Percentiles rank a stretch among this genome's conserved stretches.
Conservation (phyloP, 768 basidiomycete genomes). For the Boletales sp. region DNA sequence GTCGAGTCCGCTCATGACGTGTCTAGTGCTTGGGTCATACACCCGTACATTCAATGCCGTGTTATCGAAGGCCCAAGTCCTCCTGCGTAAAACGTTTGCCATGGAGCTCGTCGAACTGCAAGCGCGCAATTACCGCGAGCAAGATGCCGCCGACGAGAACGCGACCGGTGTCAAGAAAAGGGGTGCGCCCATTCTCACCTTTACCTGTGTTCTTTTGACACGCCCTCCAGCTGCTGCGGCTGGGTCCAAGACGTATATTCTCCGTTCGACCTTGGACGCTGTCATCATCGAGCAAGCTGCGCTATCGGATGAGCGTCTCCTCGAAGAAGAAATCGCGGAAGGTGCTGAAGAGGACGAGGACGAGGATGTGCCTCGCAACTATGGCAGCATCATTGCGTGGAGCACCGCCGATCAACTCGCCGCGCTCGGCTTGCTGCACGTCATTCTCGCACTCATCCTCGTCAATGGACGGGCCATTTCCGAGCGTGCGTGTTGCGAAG, state of each 20-base stretch:
- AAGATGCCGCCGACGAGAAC: conserved; percentile 40
- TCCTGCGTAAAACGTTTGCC: conserved; percentile 64
- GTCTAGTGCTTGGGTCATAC: conserved; percentile 43
- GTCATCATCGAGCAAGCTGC: conserved; percentile 60
- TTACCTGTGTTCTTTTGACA: not conserved
- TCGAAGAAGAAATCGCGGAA: conserved; percentile 49
- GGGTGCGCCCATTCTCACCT: conserved; percentile 35
- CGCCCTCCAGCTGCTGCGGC: conserved; percentile 38
- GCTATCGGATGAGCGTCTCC: conserved; percentile 40
- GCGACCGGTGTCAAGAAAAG: conserved; percentile 65
- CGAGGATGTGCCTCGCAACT: conserved; percentile 46
- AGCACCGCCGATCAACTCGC: conserved; percentile 64
- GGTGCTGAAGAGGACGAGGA: conserved; percentile 45
- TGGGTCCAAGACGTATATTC: conserved; percentile 77
- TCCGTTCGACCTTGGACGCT: conserved; percentile 70
- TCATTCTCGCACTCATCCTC: conserved; percentile 81
- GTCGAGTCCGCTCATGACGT: not conserved
- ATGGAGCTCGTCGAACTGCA: conserved; percentile 84
- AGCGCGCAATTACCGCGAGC: conserved; percentile 45
- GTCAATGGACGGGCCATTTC: conserved; percentile 69
- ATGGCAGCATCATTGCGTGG: conserved; percentile 76
- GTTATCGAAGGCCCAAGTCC: conserved; percentile 58
- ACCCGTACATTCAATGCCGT: conserved; percentile 64
- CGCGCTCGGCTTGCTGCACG: conserved; percentile 69
- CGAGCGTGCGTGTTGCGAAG: conserved; percentile 50